A percentile compares a stretch with the other conserved stretches of the same genome.
Conservation (phyloP, 2,329 filamentous ascomycete genomes). For the Harringtonia aguacate region DNA sequence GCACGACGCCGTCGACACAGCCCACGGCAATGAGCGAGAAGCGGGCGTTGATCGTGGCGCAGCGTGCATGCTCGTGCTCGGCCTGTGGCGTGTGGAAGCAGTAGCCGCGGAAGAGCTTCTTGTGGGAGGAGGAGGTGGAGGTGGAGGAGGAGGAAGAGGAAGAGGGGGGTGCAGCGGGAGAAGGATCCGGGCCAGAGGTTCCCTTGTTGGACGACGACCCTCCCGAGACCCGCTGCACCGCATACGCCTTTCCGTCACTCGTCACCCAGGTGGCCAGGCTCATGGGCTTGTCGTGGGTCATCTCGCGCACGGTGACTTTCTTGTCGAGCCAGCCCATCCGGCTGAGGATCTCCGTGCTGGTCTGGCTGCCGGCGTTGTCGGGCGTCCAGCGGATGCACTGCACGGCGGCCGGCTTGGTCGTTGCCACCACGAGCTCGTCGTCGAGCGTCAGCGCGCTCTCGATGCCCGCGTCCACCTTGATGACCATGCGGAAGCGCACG, state of each 20-base stretch:
- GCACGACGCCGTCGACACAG: conserved; percentile 66
- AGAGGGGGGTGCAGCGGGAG: not conserved
- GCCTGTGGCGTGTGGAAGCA: conserved; percentile 72
- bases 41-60: conserved; percentile 79
- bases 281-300: conserved; percentile 94
- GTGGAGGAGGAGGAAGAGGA: conserved; percentile 2
- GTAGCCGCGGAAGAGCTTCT: conserved; percentile 75
- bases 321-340: conserved; percentile 80
- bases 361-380: conserved; percentile 71
- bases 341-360: conserved; percentile 79
- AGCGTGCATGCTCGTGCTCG: conserved; percentile 50
- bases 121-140: conserved; percentile 21
- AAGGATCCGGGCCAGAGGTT: too few species aligned
- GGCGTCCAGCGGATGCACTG: conserved; percentile 95
- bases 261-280: conserved; percentile 91
- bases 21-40: conserved; percentile 90
- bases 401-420: conserved; percentile 81
- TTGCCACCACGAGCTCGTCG: conserved; percentile 86
- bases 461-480: conserved; percentile 95
- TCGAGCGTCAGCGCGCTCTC: conserved; percentile 79
- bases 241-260: conserved; percentile 77
- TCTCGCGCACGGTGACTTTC: conserved; percentile 65
- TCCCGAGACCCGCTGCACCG: conserved; percentile 84
- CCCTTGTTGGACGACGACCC: too few species aligned
- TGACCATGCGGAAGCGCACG: conserved; percentile 91